Percentiles rank a stretch among this genome's conserved stretches.
phyloP scores from a whole-genome alignment of 768 basidiomycete species.

The Gelatoporia subvermispora region DNA sequence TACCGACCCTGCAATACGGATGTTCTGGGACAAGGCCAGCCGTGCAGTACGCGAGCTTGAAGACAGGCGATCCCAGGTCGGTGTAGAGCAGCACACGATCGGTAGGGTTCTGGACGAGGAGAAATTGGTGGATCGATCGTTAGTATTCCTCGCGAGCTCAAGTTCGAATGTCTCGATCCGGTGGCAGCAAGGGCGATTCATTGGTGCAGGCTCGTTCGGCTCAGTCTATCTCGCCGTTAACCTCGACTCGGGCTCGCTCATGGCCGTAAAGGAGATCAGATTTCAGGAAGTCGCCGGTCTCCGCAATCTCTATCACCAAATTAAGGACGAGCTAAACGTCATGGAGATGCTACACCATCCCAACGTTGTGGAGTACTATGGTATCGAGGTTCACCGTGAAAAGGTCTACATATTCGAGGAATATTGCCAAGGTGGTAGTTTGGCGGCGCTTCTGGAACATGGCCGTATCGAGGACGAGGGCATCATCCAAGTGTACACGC shows the following conservation, averaged over 20 bases:
- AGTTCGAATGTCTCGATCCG: slow-evolving; percentile 91
- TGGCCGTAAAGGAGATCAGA: slow-evolving; percentile 99
- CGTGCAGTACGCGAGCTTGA: slow-evolving; percentile 63
- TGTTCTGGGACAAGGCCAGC: slow-evolving; percentile 71
- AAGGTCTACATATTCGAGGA: slow-evolving; percentile 99
- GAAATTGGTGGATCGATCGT: slow-evolving; percentile 87
- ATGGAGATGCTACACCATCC: slow-evolving; percentile 99
- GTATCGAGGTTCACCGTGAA: slow-evolving; percentile 97
- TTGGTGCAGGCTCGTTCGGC: slow-evolving; percentile 97
- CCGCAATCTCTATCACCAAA: slow-evolving; percentile 85
- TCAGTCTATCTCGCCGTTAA: slow-evolving; percentile 99
- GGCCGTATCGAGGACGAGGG: slow-evolving; percentile 96
- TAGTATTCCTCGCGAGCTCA: slow-evolving; percentile 93
- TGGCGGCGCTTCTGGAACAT: slow-evolving; percentile 84
- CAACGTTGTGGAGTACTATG: slow-evolving; percentile 98
- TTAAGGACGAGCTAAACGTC: slow-evolving; percentile 92
- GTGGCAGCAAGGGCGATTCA: slow-evolving; percentile 98
- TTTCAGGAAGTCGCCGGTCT: slow-evolving; percentile 90
- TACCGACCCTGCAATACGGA: slow-evolving; percentile 59
- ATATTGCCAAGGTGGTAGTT: slow-evolving; percentile 93
- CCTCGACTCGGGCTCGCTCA: slow-evolving; percentile 89
- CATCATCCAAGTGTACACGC: slow-evolving; percentile 90
- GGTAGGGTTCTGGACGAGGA: slow-evolving; percentile 94
- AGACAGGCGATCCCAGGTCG: slow-evolving; percentile 49
- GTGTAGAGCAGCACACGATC: slow-evolving; percentile 67